phyloP scores from a whole-genome alignment of 2,329 filamentous ascomycete species.

The Allantophomopsis cytisporea region DNA sequence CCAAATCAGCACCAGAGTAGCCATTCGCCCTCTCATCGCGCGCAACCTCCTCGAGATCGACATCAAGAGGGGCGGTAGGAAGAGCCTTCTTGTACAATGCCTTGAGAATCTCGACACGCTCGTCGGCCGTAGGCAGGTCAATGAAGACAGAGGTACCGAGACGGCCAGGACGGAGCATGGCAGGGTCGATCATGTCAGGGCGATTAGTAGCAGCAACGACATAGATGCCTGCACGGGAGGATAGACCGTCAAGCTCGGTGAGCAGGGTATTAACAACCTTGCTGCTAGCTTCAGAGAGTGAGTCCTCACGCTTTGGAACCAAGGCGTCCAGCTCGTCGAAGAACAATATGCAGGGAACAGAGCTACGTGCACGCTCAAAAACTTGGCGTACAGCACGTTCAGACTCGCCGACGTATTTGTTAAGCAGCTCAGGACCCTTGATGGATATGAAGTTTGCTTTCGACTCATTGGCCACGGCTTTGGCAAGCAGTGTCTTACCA shows the following conservation, averaged over 20 bases:
- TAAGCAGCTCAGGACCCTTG: slow-evolving; percentile 89
- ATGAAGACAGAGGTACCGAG: slow-evolving; percentile 84
- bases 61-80: slow-evolving; percentile 34
- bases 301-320: slow-evolving; percentile 69
- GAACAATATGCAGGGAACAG: slow-evolving; percentile 87
- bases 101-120: slow-evolving; percentile 74
- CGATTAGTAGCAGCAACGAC: slow-evolving; percentile 92
- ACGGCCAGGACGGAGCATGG: slow-evolving; percentile 84
- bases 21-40: slow-evolving; percentile 53
- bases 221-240: slow-evolving; percentile 72
- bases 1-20: slow-evolving; percentile 60
- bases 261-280: slow-evolving; percentile 91
- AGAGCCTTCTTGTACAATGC: slow-evolving; percentile 45
- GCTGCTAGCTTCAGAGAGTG: slow-evolving; percentile 67
- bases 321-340: slow-evolving; percentile 96
- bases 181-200: slow-evolving; percentile 91
- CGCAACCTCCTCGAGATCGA: slow-evolving; percentile 50
- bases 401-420: slow-evolving; percentile 96
- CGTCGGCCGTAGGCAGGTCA: slow-evolving; percentile 64
- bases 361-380: slow-evolving; percentile 76
- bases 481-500: slow-evolving; percentile 90
- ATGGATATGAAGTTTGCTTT: slow-evolving; percentile 97
- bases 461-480: slow-evolving; percentile 89
- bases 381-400: slow-evolving; percentile 88
- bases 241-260: slow-evolving; percentile 83